Base-by-base conservation (phyloP, 345 rosid species). In the Eucalyptus rudis region DNA sequence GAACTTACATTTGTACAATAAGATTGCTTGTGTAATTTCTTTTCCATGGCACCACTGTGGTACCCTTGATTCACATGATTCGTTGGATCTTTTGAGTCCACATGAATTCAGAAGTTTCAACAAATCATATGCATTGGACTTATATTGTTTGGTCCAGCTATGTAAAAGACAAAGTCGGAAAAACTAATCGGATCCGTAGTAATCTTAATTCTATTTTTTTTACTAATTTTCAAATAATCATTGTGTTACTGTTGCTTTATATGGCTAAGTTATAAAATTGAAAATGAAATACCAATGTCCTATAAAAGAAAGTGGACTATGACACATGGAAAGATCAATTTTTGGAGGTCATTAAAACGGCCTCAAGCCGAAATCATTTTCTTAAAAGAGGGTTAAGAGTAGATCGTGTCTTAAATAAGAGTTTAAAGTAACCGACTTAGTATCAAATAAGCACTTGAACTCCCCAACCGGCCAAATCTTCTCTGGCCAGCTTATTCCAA, bases 41-140 rank as follows among this genome's bases (percentile, higher is more conserved):
- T 68, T 66, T 9, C 43, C 13, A 33, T 33, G 43, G 13, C 80
- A 68, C 80, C 4, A 3, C 0, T 33, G 44, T 1, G 0, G 0
- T 68, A 68, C 44, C 44, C 13, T 22, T 9, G 44, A 33, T 68
- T 76, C 47, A 40, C 47, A 10, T 1, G 2, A 76, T 76, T 40
- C 0, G 5, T 40, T 8, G 83, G 45, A 76, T 76, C 29, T 76
- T 10, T 7, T 10, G 8, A 76, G 83, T 76, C 47, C 83, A 36
- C 29, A 7, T 36, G 45, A 11, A 43, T 76, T 44, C 15, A 20
- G 5, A 76, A 76, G 83, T 10, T 76, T 76, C 13, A 17, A 40
- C 47, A 6, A 11, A 36, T 76, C 8, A 3, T 76, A 36, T 36
- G 47, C 8, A 76, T 3, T 40, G 14, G 14, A 20, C 2, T 20